Evolutionary conservation across 2,329 filamentous ascomycete species (phyloP), one percentile per base, ranked within the genome.

Genomic region (Microdochium paspali): DNA sequence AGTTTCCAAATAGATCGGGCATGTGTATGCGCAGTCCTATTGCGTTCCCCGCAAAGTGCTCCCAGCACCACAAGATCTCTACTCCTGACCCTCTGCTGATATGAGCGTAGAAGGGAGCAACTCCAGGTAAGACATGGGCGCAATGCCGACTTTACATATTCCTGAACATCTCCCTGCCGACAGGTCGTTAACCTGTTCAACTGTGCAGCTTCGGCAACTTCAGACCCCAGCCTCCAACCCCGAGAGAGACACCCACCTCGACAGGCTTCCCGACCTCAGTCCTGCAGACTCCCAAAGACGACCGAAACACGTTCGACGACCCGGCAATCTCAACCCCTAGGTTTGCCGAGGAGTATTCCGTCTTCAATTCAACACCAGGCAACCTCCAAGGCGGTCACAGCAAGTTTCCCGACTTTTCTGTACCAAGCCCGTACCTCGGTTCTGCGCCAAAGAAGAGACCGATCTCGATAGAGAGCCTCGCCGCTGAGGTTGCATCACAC

Each of bases 331-430:
- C 75, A 73, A 82, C 79, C 42, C 79, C 79, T 60, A 72, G 71
- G 49, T 83, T 81, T 66, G 77, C 79, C 53, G 77, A 82, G 59
- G 79, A 82, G 53, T 82, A 80, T 57, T 80, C 79, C 52, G 77
- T 82, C 57, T 82, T 83, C 68, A 79, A 80, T 64, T 67, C 73
- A n/a, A 81, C 79, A 9, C 79, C 79, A 15, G 79, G 76, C 44
- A 78, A 80, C 58, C 66, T 81, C 47, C 69, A 68, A 56, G 72
- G 67, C 46, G 61, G 66, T 40, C 66, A 70, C 48, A 67, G 61
- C 49, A 60, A 64, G 13, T 78, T 76, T 58, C 56, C 64, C 53
- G 73, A 75, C 54, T 71, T 72, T 56, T 56, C 61, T 20, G 58
- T 58, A 53, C 64, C 56, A 47, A 67, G 60, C 51, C 65, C 68